phyloP scores from a whole-genome alignment of 129 eudicot genomes.

The Ambrosia trifida region DNA sequence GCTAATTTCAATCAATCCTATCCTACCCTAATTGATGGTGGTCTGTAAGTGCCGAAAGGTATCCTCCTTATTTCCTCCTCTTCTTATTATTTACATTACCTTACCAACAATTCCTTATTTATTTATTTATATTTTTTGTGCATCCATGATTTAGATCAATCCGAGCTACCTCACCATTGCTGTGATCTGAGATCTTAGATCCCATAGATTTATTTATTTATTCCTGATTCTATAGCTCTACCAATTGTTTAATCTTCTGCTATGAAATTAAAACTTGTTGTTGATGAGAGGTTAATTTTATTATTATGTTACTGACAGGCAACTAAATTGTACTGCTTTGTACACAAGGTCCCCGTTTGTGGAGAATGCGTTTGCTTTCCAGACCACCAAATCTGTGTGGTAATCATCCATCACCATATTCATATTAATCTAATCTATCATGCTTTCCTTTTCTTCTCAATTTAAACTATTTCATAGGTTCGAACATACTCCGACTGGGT shows the following conservation, averaged over 20 bases:
- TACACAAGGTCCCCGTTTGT: constrained; percentile 97
- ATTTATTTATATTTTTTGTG: background rate
- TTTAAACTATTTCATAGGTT: constrained; percentile 40
- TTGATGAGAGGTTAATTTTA: background rate
- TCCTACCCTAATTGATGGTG: constrained; percentile 51
- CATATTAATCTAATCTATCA: background rate
- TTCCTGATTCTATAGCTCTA: no score
- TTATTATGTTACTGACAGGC: constrained; percentile 36
- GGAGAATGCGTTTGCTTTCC: constrained; percentile 98
- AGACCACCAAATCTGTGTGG: constrained; percentile 93
- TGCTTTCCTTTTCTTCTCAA: background rate
- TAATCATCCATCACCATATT: constrained; percentile 18
- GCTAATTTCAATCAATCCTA: background rate
- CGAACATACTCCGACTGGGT: constrained; percentile 99
- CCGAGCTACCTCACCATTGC: constrained; percentile 9
- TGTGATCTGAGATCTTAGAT: constrained; percentile 27
- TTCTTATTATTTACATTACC: no score
- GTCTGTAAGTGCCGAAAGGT: constrained; percentile 99
- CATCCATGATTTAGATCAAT: constrained; percentile 26
- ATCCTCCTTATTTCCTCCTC: background rate
- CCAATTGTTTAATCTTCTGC: background rate
- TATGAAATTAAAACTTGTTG: no score
- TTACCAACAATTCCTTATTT: background rate
- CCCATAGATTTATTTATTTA: no score
- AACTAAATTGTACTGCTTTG: constrained; percentile 93